Percentiles rank a stretch among this genome's conserved stretches.
phyloP scores from a whole-genome alignment of 2,329 filamentous ascomycete genomes.

The Cadophora malorum region DNA sequence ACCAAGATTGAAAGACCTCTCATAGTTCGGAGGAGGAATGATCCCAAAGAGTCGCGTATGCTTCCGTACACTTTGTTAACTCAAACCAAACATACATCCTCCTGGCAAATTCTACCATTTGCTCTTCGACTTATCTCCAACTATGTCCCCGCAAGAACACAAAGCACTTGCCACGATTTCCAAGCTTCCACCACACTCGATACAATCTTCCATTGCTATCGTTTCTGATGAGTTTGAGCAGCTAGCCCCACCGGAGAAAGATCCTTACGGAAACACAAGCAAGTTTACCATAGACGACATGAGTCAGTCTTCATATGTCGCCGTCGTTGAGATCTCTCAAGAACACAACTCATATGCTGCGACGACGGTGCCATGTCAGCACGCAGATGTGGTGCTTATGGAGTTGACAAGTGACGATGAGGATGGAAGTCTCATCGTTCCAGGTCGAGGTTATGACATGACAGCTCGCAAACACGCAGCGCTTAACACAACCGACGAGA shows the following conservation, averaged over 20 bases:
- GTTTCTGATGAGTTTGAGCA: background rate
- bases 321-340: background rate
- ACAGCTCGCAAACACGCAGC: background rate
- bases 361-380: background rate
- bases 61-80: background rate
- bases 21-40: background rate
- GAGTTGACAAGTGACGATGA: background rate
- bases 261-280: background rate
- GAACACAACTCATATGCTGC: background rate
- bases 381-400: background rate
- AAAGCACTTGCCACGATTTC: background rate
- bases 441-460: background rate
- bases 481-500: background rate
- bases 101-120: background rate
- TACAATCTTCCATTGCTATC: no score
- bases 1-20: background rate
- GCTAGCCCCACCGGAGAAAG: background rate
- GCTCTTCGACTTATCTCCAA: background rate
- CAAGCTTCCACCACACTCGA: background rate
- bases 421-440: background rate
- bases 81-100: no score
- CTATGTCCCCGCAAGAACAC: background rate
- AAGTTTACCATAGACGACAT: background rate
- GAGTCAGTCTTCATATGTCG: background rate
- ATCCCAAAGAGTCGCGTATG: background rate